Conservation (phyloP, 768 basidiomycete genomes). For the Strobilomyces echinocephalus region DNA sequence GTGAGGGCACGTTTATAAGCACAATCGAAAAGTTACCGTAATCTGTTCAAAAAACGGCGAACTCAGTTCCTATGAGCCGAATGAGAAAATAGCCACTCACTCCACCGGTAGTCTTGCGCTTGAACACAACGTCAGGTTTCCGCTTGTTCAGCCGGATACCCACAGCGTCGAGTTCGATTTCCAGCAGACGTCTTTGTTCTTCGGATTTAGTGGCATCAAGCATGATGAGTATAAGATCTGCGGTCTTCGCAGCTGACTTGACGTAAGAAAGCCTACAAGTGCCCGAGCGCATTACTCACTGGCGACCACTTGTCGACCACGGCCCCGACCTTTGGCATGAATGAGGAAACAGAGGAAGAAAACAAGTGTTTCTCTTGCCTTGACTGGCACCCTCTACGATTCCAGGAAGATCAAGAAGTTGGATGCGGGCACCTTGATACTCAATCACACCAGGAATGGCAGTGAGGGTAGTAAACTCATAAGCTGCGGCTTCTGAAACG, state of each 20-base stretch:
- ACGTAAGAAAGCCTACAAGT: slow-evolving; percentile 6
- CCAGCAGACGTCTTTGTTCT: slow-evolving; percentile 83
- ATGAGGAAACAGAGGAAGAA: not conserved
- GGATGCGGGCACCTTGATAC: slow-evolving; percentile 90
- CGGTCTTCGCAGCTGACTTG: slow-evolving; percentile 70
- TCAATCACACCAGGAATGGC: slow-evolving; percentile 98
- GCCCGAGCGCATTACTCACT: slow-evolving; percentile 40
- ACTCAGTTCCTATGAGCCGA: not conserved
- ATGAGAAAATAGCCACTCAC: slow-evolving; percentile 40
- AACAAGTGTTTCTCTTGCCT: slow-evolving; percentile 31
- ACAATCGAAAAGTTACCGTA: slow-evolving; percentile 42
- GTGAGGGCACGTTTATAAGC: not conserved
- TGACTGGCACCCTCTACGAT: slow-evolving; percentile 93
- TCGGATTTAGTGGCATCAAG: slow-evolving; percentile 90
- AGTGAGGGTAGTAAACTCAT: slow-evolving; percentile 92
- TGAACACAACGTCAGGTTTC: slow-evolving; percentile 93
- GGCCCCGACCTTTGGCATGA: slow-evolving; percentile 57
- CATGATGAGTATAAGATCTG: slow-evolving; percentile 92
- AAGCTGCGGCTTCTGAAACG: slow-evolving; percentile 81
- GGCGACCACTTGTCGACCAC: slow-evolving; percentile 94
- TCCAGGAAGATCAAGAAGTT: slow-evolving; percentile 91
- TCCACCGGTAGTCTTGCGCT: slow-evolving; percentile 87
- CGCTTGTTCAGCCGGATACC: slow-evolving; percentile 90
- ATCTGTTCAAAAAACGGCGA: slow-evolving; percentile 43
- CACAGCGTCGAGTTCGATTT: slow-evolving; percentile 93